Conservation (phyloP, 140 eudicot genomes). For the Ambrosia hybrid region DNA sequence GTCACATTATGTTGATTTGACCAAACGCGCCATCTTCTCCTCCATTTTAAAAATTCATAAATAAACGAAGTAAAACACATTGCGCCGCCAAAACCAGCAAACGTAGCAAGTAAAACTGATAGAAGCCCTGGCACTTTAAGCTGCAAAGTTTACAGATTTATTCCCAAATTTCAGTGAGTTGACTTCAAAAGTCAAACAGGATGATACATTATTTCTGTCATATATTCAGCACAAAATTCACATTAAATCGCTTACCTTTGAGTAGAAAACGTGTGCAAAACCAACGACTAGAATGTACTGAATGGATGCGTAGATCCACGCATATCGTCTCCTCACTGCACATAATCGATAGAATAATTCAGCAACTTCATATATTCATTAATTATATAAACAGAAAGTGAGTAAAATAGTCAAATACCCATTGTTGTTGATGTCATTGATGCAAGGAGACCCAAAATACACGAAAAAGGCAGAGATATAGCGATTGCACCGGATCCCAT, state of each 20-base stretch:
- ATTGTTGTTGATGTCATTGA: conserved; percentile 98
- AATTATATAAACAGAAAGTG: background rate
- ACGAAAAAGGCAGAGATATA: conserved; percentile 92
- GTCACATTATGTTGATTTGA: conserved; percentile 34
- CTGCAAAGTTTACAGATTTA: conserved; percentile 36
- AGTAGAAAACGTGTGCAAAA: conserved; percentile 77
- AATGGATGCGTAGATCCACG: conserved; percentile 81
- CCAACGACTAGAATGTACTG: conserved; percentile 80
- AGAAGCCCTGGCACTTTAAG: conserved; percentile 69
- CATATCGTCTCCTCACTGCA: conserved; percentile 63
- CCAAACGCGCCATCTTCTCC: conserved; percentile 43
- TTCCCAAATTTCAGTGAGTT: conserved; percentile 11
- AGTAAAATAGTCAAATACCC: conserved; percentile 49
- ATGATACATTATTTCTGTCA: too few species aligned
- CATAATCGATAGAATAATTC: conserved; percentile 1
- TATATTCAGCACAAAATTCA: background rate
- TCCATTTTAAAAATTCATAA: conserved; percentile 57
- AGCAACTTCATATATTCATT: background rate
- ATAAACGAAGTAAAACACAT: conserved; percentile 74
- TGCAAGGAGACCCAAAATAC: conserved; percentile 95
- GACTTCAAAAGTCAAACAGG: conserved; percentile 13
- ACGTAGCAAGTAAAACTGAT: conserved; percentile 80
- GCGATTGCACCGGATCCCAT: conserved; percentile 96
- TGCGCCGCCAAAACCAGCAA: conserved; percentile 90
- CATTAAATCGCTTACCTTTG: conserved; percentile 46